Evolutionary conservation across 768 basidiomycete genomes (phyloP).

Genomic region (Mycena albidolilacea): DNA sequence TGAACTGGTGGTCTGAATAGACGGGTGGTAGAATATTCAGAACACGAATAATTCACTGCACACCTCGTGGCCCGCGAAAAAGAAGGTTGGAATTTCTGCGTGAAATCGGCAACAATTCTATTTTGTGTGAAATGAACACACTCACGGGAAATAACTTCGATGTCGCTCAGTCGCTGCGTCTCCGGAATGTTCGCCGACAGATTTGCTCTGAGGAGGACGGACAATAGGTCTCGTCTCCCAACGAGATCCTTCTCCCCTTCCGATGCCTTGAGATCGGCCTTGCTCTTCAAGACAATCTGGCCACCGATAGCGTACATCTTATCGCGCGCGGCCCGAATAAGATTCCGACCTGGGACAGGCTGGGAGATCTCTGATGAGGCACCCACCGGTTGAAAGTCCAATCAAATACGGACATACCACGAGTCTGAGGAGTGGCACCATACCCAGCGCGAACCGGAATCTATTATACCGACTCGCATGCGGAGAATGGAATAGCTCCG

Average conservation of each 20-base stretch:
- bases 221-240: constrained; percentile 61
- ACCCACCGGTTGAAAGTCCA: too few relatives aligned
- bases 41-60: too few relatives aligned
- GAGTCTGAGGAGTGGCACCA: too few relatives aligned
- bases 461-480: too few relatives aligned
- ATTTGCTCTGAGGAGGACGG: constrained; percentile 65
- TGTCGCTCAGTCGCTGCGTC: constrained; percentile 59
- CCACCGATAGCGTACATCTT: constrained; percentile 56
- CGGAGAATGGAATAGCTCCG: too few relatives aligned
- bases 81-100: too few relatives aligned
- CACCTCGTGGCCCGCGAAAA: too few relatives aligned
- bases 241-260: constrained; percentile 39
- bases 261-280: constrained; percentile 45
- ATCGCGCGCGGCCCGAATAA: constrained; percentile 36
- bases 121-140: constrained; percentile 28
- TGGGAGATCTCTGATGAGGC: not conserved
- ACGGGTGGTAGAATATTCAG: too few relatives aligned
- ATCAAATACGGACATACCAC: too few relatives aligned
- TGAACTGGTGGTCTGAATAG: not conserved
- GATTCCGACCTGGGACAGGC: constrained; percentile 24
- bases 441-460: too few relatives aligned
- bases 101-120: too few relatives aligned
- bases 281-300: constrained; percentile 56
- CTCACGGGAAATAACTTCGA: constrained; percentile 56
- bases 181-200: constrained; percentile 62